Evolutionary conservation across 2,329 filamentous ascomycete genomes (phyloP).

Genomic region (Penicillium sp.): DNA sequence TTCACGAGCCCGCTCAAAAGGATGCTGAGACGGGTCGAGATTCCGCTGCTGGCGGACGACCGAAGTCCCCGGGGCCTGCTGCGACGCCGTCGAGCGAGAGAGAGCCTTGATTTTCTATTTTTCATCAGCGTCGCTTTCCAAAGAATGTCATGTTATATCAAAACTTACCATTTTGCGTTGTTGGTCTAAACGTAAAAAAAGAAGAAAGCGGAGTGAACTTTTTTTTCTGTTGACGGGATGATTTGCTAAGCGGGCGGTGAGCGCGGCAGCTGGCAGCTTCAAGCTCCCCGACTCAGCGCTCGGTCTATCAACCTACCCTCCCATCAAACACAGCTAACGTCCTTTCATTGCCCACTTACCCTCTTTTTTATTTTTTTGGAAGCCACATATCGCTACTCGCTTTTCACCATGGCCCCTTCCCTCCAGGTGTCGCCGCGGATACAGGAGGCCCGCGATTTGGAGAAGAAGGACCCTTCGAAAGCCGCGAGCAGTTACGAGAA

Average conservation of each 20-base stretch:
- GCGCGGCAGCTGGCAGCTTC: constrained; percentile 28
- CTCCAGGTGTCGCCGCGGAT: constrained; percentile 63
- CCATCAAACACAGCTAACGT: constrained; percentile 12
- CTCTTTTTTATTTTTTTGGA: neutral
- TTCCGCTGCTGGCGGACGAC: constrained; percentile 48
- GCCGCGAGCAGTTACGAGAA: constrained; percentile 87
- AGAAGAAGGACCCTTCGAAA: constrained; percentile 75
- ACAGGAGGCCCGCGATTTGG: constrained; percentile 82
- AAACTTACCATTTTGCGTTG: constrained; percentile 32
- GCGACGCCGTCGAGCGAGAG: constrained; percentile 46
- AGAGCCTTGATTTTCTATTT: constrained; percentile 57
- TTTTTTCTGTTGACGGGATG: constrained; percentile 33
- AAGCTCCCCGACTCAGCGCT: constrained; percentile 24
- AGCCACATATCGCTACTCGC: neutral
- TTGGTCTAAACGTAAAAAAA: constrained; percentile 12
- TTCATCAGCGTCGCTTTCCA: constrained; percentile 8
- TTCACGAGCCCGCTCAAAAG: constrained; percentile 86
- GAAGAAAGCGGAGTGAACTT: constrained; percentile 24
- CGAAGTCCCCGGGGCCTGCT: constrained; percentile 48
- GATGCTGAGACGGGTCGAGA: constrained; percentile 81
- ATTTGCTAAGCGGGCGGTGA: constrained; percentile 37
- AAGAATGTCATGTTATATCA: neutral
- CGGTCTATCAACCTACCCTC: constrained; percentile 17
- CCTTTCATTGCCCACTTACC: constrained; percentile 2
- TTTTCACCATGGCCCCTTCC: constrained; percentile 47